Evolutionary conservation across 805 yeast genomes (phyloP).

Genomic region (Yarrowia sp.): DNA sequence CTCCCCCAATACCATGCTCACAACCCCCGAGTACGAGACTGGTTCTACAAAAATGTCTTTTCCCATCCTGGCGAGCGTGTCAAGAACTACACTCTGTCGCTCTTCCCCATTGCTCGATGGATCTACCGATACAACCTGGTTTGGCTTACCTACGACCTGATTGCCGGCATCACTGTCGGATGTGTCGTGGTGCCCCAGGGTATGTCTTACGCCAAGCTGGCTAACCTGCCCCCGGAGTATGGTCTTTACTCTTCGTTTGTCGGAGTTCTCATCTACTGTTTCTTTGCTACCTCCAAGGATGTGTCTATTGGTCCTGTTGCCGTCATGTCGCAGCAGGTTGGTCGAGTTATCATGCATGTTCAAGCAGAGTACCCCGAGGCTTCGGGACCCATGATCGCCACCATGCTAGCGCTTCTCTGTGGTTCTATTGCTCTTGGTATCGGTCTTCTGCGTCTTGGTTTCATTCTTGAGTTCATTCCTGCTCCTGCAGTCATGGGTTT

Average conservation of each 20-base stretch:
- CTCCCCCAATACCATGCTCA: constrained; percentile 17
- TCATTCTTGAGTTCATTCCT: constrained; percentile 82
- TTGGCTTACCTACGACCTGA: constrained; percentile 79
- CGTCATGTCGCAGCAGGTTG: constrained; percentile 84
- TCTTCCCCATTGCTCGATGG: constrained; percentile 85
- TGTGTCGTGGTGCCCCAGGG: constrained; percentile 91
- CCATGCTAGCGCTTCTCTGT: constrained; percentile 72
- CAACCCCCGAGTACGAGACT: constrained; percentile 10
- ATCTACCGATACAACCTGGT: constrained; percentile 71
- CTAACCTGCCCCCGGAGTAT: constrained; percentile 74
- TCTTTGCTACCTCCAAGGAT: constrained; percentile 93
- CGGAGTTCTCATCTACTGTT: constrained; percentile 82
- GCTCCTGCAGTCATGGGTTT: constrained; percentile 91
- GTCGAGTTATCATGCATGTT: constrained; percentile 69
- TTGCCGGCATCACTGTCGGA: constrained; percentile 93
- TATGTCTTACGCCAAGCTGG: constrained; percentile 90
- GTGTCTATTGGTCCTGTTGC: constrained; percentile 97
- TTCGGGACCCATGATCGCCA: constrained; percentile 70
- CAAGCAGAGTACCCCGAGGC: constrained; percentile 47
- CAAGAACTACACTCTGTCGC: constrained; percentile 52
- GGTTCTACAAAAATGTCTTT: constrained; percentile 4
- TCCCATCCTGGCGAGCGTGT: constrained; percentile 42
- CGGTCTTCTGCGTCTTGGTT: constrained; percentile 81
- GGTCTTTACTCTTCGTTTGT: constrained; percentile 90
- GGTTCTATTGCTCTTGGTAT: constrained; percentile 81